phyloP scores from a whole-genome alignment of 495 filamentous ascomycete species.

The Aspergillus mulundensis region DNA sequence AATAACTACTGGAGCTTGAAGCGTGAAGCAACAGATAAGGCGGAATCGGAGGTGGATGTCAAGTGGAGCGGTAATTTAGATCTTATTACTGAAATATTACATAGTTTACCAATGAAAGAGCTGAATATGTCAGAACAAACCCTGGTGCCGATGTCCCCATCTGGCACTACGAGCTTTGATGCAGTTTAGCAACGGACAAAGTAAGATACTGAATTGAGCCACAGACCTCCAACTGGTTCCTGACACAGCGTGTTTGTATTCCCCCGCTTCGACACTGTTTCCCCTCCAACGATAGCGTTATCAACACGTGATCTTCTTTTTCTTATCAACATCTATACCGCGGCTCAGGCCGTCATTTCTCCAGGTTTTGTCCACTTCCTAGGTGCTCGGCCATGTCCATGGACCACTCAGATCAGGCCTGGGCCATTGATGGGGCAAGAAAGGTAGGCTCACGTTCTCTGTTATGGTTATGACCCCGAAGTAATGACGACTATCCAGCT shows the following conservation, averaged over 20 bases:
- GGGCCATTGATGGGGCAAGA: constrained; percentile 24
- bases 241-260: not conserved
- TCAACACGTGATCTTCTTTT: constrained; percentile 24
- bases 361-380: constrained; percentile 6
- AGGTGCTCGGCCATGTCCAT: constrained; percentile 23
- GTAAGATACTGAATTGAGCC: not conserved
- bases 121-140: too few species aligned
- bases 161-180: too few species aligned
- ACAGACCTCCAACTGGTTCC: not conserved
- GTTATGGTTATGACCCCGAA: not conserved
- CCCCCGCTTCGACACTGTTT: not conserved
- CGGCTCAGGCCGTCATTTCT: constrained; percentile 2
- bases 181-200: too few species aligned
- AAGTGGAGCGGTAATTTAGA: not conserved
- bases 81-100: not conserved
- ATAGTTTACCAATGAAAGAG: not conserved
- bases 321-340: constrained; percentile 14
- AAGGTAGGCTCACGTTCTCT: constrained; percentile 14
- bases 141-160: too few species aligned
- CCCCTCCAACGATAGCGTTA: constrained; percentile 13
- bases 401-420: constrained; percentile 22
- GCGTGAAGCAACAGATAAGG: not conserved
- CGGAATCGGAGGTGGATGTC: not conserved
- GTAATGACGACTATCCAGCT: constrained; percentile 21
- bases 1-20: not conserved